These are phyloP conservation scores for Fonsecaea multimorphosa DNA, from an alignment of 2,329 filamentous ascomycete species.

Conservation along the genomic window DNA sequence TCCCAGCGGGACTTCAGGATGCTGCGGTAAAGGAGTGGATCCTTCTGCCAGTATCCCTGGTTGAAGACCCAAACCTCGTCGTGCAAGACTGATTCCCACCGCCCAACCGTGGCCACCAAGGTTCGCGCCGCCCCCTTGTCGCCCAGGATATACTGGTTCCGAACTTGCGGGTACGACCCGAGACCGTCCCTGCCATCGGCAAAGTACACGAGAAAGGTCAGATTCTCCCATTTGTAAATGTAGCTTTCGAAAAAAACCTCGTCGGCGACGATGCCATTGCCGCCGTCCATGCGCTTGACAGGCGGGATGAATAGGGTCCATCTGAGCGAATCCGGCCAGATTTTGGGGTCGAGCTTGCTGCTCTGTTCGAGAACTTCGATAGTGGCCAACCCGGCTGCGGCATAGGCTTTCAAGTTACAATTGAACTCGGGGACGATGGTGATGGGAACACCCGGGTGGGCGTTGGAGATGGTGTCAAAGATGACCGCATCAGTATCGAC, in stretches of 20 bases:
- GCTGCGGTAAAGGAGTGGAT: conserved; percentile 47
- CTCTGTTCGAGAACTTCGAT: conserved; percentile 9
- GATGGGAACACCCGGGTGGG: conserved; percentile 32
- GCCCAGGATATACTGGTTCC: conserved; percentile 39
- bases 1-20: conserved; percentile 53
- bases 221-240: conserved; percentile 32
- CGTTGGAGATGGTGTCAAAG: conserved; percentile 28
- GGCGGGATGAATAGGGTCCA: conserved; percentile 37
- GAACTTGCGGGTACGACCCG: conserved; percentile 15
- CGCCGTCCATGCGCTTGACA: conserved; percentile 34
- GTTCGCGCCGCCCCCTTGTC: conserved; percentile 27
- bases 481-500: conserved; percentile 37
- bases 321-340: conserved; percentile 31
- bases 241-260: conserved; percentile 35
- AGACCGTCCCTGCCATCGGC: conserved; percentile 37
- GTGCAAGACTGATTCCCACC: conserved; percentile 40
- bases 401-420: conserved; percentile 50
- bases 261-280: conserved; percentile 29
- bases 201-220: conserved; percentile 38
- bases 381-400: conserved; percentile 49
- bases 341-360: neutral
- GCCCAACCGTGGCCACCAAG: conserved; percentile 30
- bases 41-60: conserved; percentile 49
- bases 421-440: conserved; percentile 47
- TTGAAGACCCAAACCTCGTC: conserved; percentile 54